Percentiles rank a stretch among this genome's conserved stretches.
Conservation (phyloP, 2,329 filamentous ascomycete species). For the Coniella lustricola region DNA sequence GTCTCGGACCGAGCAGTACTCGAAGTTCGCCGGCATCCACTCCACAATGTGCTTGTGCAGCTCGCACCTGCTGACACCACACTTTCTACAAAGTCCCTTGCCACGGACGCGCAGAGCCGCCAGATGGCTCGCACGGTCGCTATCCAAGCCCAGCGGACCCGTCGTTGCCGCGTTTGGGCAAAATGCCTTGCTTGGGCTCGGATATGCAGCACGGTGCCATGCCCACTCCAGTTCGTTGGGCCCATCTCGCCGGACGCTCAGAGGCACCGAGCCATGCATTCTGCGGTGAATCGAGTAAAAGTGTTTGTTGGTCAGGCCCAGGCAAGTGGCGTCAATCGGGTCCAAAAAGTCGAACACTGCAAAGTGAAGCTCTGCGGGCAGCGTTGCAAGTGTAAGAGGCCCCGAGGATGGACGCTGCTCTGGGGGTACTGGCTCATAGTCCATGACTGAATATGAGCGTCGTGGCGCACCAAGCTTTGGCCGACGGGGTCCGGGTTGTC, state of each 20-base stretch:
- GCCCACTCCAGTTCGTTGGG: conserved; percentile 59
- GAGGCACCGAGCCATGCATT: conserved; percentile 48
- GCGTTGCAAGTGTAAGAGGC: conserved; percentile 39
- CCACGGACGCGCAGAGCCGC: conserved; percentile 46
- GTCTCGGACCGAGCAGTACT: conserved; percentile 55
- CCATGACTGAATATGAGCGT: conserved; percentile 54
- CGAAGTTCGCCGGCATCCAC: conserved; percentile 49
- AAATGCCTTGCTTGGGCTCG: conserved; percentile 17
- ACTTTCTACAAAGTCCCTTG: conserved; percentile 56
- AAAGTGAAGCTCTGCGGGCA: conserved; percentile 55
- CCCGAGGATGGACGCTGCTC: conserved; percentile 37
- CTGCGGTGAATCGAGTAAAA: conserved; percentile 53
- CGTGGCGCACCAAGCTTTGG: conserved; percentile 39
- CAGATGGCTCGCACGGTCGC: conserved; percentile 25
- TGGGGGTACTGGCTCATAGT: conserved; percentile 48
- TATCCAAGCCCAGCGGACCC: conserved; percentile 6
- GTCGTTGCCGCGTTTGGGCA: conserved; percentile 5
- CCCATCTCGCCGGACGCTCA: conserved; percentile 49
- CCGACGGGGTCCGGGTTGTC: conserved; percentile 18
- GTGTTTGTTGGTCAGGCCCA: conserved; percentile 51
- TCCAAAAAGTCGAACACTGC: conserved; percentile 56
- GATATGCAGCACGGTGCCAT: conserved; percentile 48
- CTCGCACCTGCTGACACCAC: conserved; percentile 54
- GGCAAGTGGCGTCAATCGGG: conserved; percentile 56
- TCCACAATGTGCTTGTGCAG: conserved; percentile 54